A percentile compares a stretch with the other conserved stretches of the same genome.
Evolutionary conservation across 2,329 filamentous ascomycete species (phyloP).

Genomic region (Fusarium decemcellulare): DNA sequence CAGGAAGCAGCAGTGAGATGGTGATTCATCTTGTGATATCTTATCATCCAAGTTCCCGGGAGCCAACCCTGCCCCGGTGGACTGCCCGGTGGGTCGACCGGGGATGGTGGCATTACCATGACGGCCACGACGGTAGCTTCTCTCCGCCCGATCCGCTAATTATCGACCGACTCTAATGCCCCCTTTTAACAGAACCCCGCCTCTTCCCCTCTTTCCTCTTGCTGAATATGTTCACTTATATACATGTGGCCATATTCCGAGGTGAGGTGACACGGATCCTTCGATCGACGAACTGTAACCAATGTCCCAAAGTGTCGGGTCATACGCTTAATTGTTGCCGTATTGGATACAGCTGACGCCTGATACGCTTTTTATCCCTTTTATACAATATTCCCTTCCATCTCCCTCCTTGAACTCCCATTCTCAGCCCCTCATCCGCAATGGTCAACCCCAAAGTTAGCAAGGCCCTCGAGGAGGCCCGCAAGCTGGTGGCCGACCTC

Average conservation of each 20-base stretch:
- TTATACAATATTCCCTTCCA: neutral
- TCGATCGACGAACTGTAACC: no score
- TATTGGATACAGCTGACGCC: no score
- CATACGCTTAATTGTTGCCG: neutral
- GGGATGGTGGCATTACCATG: no score
- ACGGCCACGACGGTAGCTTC: no score
- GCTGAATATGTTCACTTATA: constrained; percentile 20
- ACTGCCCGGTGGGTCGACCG: no score
- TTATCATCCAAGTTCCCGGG: no score
- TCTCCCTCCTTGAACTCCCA: neutral
- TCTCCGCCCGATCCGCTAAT: neutral
- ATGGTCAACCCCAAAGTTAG: constrained; percentile 44
- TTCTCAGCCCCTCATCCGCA: neutral
- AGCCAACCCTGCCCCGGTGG: no score
- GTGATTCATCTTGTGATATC: no score
- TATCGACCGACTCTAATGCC: constrained; percentile 1
- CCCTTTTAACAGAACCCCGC: constrained; percentile 19
- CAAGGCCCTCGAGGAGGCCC: constrained; percentile 47
- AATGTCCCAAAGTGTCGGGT: neutral
- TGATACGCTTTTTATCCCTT: neutral
- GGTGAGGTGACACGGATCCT: neutral
- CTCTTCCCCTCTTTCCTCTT: constrained; percentile 4
- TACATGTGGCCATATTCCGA: neutral
- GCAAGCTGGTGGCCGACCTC: constrained; percentile 44
- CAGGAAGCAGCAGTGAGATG: no score